These are phyloP conservation scores for Magnusiomyces ingens DNA, from an alignment of 1,139 yeast genomes.

Conservation along the genomic window DNA sequence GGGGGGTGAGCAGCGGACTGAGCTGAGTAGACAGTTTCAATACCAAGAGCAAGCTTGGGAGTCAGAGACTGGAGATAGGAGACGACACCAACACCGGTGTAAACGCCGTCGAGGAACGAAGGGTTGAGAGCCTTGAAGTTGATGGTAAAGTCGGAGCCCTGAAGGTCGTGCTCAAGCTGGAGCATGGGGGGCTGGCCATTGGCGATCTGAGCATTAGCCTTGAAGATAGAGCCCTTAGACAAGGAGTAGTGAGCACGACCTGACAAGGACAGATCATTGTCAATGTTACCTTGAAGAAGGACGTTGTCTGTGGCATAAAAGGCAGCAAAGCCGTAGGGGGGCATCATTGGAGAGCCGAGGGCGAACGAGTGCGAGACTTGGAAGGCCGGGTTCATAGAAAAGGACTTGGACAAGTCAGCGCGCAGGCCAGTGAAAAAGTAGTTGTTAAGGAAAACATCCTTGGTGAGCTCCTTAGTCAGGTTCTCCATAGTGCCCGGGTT, in stretches of 20 bases:
- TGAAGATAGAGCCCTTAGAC: slow-evolving; percentile 72
- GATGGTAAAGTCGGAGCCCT: slow-evolving; percentile 79
- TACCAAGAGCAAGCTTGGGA: slow-evolving; percentile 77
- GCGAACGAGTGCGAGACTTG: slow-evolving; percentile 95
- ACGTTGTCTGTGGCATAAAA: slow-evolving; percentile 81
- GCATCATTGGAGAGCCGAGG: slow-evolving; percentile 78
- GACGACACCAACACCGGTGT: slow-evolving; percentile 88
- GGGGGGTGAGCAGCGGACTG: slow-evolving; percentile 74
- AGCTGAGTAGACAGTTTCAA: slow-evolving; percentile 85
- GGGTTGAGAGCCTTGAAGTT: slow-evolving; percentile 93
- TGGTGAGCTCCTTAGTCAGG: slow-evolving; percentile 84
- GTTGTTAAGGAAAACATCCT: slow-evolving; percentile 86
- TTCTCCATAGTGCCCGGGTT: slow-evolving; percentile 97
- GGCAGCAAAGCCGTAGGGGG: slow-evolving; percentile 89
- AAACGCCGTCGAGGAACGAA: slow-evolving; percentile 61
- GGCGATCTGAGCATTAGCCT: slow-evolving; percentile 83
- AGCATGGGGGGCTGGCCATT: slow-evolving; percentile 89
- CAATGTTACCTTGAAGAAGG: slow-evolving; percentile 87
- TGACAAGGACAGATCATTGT: slow-evolving; percentile 74
- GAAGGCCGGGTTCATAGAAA: slow-evolving; percentile 88
- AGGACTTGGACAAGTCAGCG: slow-evolving; percentile 93
- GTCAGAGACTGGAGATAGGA: slow-evolving; percentile 87
- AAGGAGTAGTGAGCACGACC: slow-evolving; percentile 93
- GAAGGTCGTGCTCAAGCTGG: slow-evolving; percentile 94
- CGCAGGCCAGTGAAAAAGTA: slow-evolving; percentile 93